Evolutionary conservation across 805 yeast genomes (phyloP), one percentile per base, ranked within the genome.

Genomic region (Lipomyces starkeyi): DNA sequence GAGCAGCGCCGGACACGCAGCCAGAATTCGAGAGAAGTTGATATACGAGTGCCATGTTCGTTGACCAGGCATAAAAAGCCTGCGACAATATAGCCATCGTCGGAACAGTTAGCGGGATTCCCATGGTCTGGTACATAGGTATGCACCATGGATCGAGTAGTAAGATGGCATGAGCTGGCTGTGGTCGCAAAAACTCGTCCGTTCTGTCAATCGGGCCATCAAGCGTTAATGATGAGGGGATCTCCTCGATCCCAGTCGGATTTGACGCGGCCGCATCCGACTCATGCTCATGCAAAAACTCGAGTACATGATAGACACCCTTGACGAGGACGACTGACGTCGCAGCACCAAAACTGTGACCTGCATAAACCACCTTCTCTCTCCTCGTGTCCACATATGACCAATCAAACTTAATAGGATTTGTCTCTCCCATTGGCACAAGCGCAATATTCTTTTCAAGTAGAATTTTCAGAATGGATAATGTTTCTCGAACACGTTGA

Each of bases 301-400:
- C 73, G 9, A 65, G 54, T 2, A 55, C 37, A 49, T 58, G 61
- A 54, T 62, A 64, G 17, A 68, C 70, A 4, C 74, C 74, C 40
- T 71, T 71, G 37, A 59, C 62, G 32, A 64, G 17, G 1, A 73
- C 65, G 2, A 73, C 63, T 13, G 67, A 61, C 2, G 75, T 73
- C 2, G 75, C 74, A 0, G 73, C 75, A 7, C 75, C 75, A 56
- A 73, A 73, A 20, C 72, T 65, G 53, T 73, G 75, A 8, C 75
- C 75, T 11, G 73, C 49, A 49, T 59, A 64, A 2, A 70, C 59
- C 13, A 73, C 73, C 14, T 62, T 47, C 25, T 62, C 66, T n/a
- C 27, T 11, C 17, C 49, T 37, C 25, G 63, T 58, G 25, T 71
- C 65, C n/a, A 66, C 64, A 6, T 14, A 58, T 13, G 35, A 56